These are phyloP conservation scores for Emiliania huxleyi DNA, from an alignment of 78 protist genomes.

Conservation along the genomic window DNA sequence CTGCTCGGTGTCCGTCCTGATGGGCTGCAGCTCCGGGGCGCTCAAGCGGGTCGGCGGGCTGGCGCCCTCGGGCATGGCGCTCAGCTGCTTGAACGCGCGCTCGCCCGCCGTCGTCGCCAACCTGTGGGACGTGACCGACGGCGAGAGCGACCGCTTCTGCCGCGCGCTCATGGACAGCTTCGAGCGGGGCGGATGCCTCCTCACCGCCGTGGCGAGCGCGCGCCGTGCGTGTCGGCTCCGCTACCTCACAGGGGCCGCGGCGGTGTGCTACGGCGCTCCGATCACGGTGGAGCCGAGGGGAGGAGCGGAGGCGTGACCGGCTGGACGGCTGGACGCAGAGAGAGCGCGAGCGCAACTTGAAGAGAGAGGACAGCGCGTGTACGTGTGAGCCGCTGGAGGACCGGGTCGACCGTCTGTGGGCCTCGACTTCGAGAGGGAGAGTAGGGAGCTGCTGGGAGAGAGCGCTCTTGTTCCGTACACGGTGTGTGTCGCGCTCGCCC, in stretches of 20 bases:
- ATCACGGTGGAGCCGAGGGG: not conserved
- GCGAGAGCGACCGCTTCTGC: constrained; percentile 56
- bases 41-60: constrained; percentile 58
- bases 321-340: not conserved
- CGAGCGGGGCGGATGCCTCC: not conserved
- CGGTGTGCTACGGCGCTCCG: constrained; percentile 51
- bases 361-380: too few species aligned
- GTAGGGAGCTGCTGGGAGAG: too few species aligned
- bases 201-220: not conserved
- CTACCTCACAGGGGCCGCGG: constrained; percentile 43
- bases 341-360: too few species aligned
- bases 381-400: too few species aligned
- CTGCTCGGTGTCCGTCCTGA: constrained; percentile 56
- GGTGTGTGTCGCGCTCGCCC: too few species aligned
- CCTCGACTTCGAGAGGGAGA: too few species aligned
- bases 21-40: constrained; percentile 74
- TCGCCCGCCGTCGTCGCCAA: constrained; percentile 63
- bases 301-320: not conserved
- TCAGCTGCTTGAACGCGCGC: constrained; percentile 55
- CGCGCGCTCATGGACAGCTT: not conserved
- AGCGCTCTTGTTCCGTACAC: too few species aligned
- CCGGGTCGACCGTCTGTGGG: too few species aligned
- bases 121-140: constrained; percentile 80
- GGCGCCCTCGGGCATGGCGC: constrained; percentile 59
- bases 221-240: constrained; percentile 14